Evolutionary conservation across 1,284 basidiomycete species (phyloP).

Genomic region (Meripilus lineatus): DNA sequence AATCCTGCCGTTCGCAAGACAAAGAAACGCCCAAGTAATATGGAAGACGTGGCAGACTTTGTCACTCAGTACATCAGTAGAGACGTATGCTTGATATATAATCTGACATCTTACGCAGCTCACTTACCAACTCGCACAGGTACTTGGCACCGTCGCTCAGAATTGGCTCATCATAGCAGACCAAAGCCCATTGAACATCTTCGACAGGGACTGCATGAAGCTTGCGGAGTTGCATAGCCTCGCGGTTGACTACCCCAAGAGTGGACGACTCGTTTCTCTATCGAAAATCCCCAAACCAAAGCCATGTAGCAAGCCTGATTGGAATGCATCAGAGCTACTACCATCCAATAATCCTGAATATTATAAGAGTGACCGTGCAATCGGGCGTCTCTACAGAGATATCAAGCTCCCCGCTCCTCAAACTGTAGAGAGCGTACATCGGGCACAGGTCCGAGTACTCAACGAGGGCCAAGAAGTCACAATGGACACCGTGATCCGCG

Average conservation of each 20-base stretch:
- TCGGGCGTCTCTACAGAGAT: constrained; percentile 57
- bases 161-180: constrained; percentile 64
- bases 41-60: constrained; percentile 73
- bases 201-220: constrained; percentile 51
- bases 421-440: neutral
- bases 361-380: constrained; percentile 55
- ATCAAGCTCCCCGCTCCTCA: constrained; percentile 34
- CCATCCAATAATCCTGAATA: constrained; percentile 47
- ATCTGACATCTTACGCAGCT: neutral
- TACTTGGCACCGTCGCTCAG: constrained; percentile 43
- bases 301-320: constrained; percentile 63
- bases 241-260: constrained; percentile 69
- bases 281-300: constrained; percentile 39
- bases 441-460: neutral
- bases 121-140: too few species aligned
- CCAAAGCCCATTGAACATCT: constrained; percentile 43
- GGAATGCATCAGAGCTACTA: constrained; percentile 59
- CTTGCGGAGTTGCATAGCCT: constrained; percentile 59
- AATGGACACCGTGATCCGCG: neutral
- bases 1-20: constrained; percentile 52
- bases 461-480: neutral
- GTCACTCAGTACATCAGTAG: constrained; percentile 76
- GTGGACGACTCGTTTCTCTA: constrained; percentile 51
- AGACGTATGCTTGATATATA: constrained; percentile 53
- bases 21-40: too few species aligned